phyloP scores from a whole-genome alignment of 305 asterid species.

The Lippia alba region DNA sequence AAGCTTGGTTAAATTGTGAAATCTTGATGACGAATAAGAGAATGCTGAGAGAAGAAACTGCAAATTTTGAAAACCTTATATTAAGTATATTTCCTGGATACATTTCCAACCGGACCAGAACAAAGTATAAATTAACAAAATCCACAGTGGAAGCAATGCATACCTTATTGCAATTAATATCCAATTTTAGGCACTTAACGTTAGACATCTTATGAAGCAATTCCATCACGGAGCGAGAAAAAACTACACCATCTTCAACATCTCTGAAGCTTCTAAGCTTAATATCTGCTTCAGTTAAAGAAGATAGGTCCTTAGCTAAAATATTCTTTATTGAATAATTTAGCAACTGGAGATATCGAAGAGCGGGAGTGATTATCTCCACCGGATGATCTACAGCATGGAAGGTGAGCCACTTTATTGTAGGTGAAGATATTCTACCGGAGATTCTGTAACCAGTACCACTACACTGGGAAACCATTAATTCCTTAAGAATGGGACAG shows the following conservation, averaged over 20 bases:
- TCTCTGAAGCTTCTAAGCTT: not conserved
- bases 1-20: slow-evolving; percentile 25
- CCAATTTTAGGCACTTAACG: not conserved
- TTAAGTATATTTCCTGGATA: not conserved
- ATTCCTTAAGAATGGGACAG: slow-evolving; percentile 13
- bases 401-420: not conserved
- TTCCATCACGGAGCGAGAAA: not conserved
- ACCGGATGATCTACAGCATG: not conserved
- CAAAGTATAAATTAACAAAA: too few species aligned
- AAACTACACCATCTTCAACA: not conserved
- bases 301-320: not conserved
- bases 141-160: too few species aligned
- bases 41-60: not conserved
- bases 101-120: too few species aligned
- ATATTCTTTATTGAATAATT: not conserved
- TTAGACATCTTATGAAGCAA: slow-evolving; percentile 12
- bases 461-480: not conserved
- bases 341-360: slow-evolving; percentile 2
- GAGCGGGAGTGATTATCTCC: slow-evolving; percentile 12
- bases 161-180: not conserved
- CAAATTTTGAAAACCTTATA: not conserved
- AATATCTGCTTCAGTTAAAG: slow-evolving; percentile 22
- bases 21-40: not conserved
- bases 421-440: not conserved
- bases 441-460: too few species aligned